phyloP scores from a whole-genome alignment of 2,329 filamentous ascomycete species.

The Aspergillus caelatus region DNA sequence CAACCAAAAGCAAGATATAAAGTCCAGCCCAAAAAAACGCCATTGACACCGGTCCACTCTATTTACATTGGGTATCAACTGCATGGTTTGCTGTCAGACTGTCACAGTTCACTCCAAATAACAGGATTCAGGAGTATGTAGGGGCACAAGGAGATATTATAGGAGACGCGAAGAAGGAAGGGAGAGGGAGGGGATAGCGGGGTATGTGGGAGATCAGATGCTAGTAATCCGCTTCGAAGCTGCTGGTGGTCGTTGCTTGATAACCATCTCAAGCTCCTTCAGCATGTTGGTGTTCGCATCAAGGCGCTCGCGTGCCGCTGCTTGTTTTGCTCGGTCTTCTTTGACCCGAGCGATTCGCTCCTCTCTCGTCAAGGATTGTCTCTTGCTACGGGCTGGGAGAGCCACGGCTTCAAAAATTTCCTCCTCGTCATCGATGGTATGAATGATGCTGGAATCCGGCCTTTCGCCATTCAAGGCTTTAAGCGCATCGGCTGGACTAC shows the following conservation, averaged over 20 bases:
- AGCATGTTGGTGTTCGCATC: slow-evolving; percentile 90
- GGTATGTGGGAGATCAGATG: slow-evolving; percentile 34
- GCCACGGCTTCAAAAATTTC: slow-evolving; percentile 93
- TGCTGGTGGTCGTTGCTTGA: slow-evolving; percentile 59
- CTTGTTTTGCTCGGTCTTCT: slow-evolving; percentile 78
- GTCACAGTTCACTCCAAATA: slow-evolving; percentile 15
- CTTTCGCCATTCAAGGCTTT: slow-evolving; percentile 75
- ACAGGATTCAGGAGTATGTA: slow-evolving; percentile 9
- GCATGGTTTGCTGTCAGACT: slow-evolving; percentile 21
- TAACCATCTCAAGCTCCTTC: slow-evolving; percentile 87
- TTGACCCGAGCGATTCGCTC: slow-evolving; percentile 86
- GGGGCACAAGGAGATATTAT: slow-evolving; percentile 6
- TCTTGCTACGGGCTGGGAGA: slow-evolving; percentile 66
- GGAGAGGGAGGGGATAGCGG: neutral
- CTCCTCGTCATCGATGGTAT: slow-evolving; percentile 55
- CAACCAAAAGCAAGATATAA: slow-evolving; percentile 13
- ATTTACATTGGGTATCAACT: slow-evolving; percentile 40
- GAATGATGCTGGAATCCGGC: slow-evolving; percentile 29
- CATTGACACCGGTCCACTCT: slow-evolving; percentile 36
- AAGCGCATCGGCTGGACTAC: slow-evolving; percentile 69
- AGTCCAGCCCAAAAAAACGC: slow-evolving; percentile 24
- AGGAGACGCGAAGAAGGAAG: neutral
- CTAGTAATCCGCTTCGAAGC: slow-evolving; percentile 47
- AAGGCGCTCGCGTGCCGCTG: slow-evolving; percentile 69
- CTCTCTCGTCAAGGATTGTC: slow-evolving; percentile 74